Percentiles rank a stretch among this genome's conserved stretches.
phyloP scores from a whole-genome alignment of 2,329 filamentous ascomycete genomes.

The Claviceps africana region DNA sequence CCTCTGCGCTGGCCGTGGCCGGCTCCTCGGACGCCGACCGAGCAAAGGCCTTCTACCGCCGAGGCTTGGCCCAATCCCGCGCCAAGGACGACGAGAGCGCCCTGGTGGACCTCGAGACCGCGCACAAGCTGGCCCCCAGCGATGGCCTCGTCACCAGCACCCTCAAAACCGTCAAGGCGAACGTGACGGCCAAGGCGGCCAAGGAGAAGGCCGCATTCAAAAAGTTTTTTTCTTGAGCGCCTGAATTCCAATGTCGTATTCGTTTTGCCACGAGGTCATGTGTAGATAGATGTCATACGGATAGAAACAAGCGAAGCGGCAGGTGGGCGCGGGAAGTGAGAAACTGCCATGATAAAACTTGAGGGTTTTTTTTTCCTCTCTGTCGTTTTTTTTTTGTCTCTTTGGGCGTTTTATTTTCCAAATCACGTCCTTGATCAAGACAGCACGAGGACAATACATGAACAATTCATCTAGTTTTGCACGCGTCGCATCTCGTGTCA shows the following conservation, averaged over 20 bases:
- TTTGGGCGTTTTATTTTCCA: neutral
- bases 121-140: slow-evolving; percentile 57
- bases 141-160: slow-evolving; percentile 67
- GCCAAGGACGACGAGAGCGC: slow-evolving; percentile 78
- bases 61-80: slow-evolving; percentile 59
- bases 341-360: neutral
- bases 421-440: neutral
- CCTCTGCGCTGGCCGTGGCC: slow-evolving; percentile 55
- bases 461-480: too few species aligned
- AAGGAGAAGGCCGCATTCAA: slow-evolving; percentile 89
- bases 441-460: too few species aligned
- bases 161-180: slow-evolving; percentile 64
- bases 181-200: slow-evolving; percentile 54
- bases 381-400: neutral
- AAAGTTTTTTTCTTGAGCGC: slow-evolving; percentile 61
- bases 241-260: too few species aligned
- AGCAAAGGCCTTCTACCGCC: slow-evolving; percentile 79
- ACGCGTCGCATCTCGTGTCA: too few species aligned
- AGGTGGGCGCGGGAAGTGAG: neutral
- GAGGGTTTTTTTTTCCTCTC: too few species aligned
- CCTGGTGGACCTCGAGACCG: slow-evolving; percentile 59
- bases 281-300: neutral
- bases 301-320: neutral
- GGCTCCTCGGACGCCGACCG: slow-evolving; percentile 60
- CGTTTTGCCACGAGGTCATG: neutral